These are phyloP conservation scores for Phascolomyces articulosus DNA, from an alignment of 371 early-diverging fungal species.

Conservation along the genomic window DNA sequence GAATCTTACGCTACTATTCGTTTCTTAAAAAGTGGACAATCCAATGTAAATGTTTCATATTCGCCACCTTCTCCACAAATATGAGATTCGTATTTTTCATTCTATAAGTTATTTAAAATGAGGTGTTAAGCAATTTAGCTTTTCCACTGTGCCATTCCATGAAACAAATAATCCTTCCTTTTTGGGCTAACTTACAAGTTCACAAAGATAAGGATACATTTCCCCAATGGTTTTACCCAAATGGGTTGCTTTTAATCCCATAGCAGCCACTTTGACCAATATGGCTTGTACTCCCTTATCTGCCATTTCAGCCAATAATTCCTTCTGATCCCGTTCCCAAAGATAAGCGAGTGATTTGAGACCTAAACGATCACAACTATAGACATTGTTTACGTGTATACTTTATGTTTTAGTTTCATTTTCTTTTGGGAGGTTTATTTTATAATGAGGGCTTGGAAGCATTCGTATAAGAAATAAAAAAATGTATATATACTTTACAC, in stretches of 20 bases:
- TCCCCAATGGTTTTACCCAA: conserved; percentile 81
- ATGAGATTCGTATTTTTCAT: conserved; percentile 84
- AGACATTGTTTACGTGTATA: too few relatives aligned
- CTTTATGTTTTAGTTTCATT: too few relatives aligned
- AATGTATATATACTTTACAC: conserved; percentile 83
- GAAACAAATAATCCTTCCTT: too few relatives aligned
- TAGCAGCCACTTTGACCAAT: conserved; percentile 95
- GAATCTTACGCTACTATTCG: conserved; percentile 66
- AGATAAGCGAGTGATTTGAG: conserved; percentile 90
- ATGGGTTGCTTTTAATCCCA: conserved; percentile 76
- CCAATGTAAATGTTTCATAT: conserved; percentile 97
- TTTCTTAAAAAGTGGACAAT: conserved; percentile 96
- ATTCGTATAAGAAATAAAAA: too few relatives aligned
- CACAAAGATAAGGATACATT: conserved; percentile 74
- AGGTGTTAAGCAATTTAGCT: too few relatives aligned
- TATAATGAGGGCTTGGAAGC: too few relatives aligned
- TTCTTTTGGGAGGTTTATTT: too few relatives aligned
- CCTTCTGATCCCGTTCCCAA: conserved; percentile 92
- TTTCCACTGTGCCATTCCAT: too few relatives aligned
- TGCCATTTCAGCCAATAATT: conserved; percentile 94
- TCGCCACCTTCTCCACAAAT: conserved; percentile 99
- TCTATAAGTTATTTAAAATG: too few relatives aligned
- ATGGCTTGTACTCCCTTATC: conserved; percentile 80
- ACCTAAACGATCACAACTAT: conserved; percentile 82
- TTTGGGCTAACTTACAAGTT: conserved; percentile 71